Conservation (phyloP, 139 green algal genomes). For the Closterium sp. region DNA sequence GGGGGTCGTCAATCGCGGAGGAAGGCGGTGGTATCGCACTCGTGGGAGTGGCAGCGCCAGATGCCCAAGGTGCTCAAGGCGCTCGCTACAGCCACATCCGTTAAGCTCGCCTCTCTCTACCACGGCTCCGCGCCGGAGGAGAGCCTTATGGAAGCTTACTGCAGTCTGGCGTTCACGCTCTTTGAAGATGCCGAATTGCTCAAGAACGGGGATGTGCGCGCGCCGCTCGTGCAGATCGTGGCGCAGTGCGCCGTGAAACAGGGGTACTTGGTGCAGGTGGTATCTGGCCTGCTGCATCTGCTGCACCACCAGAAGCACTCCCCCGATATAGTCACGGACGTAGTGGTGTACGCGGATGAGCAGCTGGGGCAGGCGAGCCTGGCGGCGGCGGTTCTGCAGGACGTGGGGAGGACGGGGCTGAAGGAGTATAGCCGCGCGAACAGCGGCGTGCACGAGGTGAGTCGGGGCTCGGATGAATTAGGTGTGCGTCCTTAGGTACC, state of each 20-base stretch:
- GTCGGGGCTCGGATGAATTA: background rate
- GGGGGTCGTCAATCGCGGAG: background rate
- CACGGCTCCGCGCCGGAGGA: background rate
- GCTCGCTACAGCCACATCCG: slow-evolving; percentile 16
- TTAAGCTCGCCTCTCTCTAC: background rate
- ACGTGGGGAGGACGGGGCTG: slow-evolving; percentile 68
- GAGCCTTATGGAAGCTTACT: background rate
- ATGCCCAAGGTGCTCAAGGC: background rate
- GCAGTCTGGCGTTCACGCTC: slow-evolving; percentile 10
- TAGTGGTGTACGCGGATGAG: slow-evolving; percentile 56
- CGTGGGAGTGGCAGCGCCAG: background rate
- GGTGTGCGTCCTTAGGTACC: background rate
- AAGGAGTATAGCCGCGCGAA: slow-evolving; percentile 44
- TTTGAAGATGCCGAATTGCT: slow-evolving; percentile 11
- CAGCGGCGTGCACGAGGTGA: slow-evolving; percentile 36
- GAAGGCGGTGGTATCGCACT: background rate
- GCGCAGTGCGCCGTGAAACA: slow-evolving; percentile 61
- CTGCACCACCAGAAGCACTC: slow-evolving; percentile 75
- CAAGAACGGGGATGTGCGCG: slow-evolving; percentile 14
- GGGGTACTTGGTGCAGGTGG: slow-evolving; percentile 63
- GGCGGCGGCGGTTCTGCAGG: slow-evolving; percentile 65
- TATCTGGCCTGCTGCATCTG: slow-evolving; percentile 60
- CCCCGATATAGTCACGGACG: slow-evolving; percentile 60
- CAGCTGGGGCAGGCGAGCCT: slow-evolving; percentile 61
- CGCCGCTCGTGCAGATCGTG: slow-evolving; percentile 37